Percentiles rank a stretch among this genome's conserved stretches.
These are phyloP conservation scores for Eucalyptus marginata DNA, from an alignment of 345 rosid species.

Conservation along the genomic window DNA sequence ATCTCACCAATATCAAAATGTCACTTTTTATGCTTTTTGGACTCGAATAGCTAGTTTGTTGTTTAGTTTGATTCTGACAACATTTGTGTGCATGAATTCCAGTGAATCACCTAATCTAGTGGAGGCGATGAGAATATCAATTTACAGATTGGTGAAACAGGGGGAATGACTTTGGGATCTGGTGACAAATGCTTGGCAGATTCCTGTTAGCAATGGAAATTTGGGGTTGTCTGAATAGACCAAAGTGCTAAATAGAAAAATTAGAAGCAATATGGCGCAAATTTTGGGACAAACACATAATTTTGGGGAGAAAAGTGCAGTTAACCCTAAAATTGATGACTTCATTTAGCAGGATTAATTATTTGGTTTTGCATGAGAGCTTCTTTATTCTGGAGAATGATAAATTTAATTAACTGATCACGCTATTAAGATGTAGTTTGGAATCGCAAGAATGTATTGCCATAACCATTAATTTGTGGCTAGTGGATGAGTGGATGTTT, in stretches of 20 bases:
- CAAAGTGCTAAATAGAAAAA: background rate
- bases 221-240: background rate
- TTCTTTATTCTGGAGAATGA: background rate
- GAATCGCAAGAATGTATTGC: background rate
- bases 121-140: background rate
- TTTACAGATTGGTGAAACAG: background rate
- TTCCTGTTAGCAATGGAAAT: background rate
- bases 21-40: background rate
- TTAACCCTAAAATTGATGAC: background rate
- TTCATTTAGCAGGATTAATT: background rate
- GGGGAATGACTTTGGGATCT: background rate
- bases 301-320: background rate
- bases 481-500: background rate
- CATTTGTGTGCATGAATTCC: background rate
- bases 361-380: background rate
- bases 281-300: background rate
- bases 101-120: background rate
- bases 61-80: background rate
- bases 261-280: background rate
- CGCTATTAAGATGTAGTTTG: background rate
- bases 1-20: background rate
- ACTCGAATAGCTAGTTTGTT: conserved; percentile 4
- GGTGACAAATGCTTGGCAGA: background rate
- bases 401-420: background rate
- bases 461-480: background rate